A percentile compares a stretch with the other conserved stretches of the same genome.
Evolutionary conservation across 495 filamentous ascomycete species (phyloP).

Genomic region (Hypomontagnella monticulosa): DNA sequence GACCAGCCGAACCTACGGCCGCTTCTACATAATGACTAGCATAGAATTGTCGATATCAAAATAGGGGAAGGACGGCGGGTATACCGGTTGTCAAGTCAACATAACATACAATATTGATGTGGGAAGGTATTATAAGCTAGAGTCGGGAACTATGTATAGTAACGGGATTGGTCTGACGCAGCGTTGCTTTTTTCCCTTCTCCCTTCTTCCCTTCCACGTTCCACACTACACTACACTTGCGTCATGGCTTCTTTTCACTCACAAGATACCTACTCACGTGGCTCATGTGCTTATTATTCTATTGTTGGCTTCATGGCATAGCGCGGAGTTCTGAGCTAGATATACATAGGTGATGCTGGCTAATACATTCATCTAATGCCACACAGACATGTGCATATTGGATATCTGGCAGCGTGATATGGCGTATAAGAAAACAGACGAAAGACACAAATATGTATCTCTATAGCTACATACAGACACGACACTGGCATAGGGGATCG

Average conservation of each 20-base stretch:
- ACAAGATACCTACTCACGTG: slow-evolving; percentile 14
- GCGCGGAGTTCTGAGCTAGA: slow-evolving; percentile 38
- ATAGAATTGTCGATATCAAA: neutral
- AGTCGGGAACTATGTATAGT: slow-evolving; percentile 28
- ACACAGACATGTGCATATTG: too few relatives aligned
- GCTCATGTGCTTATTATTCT: neutral
- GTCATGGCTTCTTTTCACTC: neutral
- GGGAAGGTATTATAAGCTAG: slow-evolving; percentile 27
- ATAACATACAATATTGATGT: neutral
- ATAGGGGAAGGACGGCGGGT: neutral
- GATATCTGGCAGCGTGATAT: too few relatives aligned
- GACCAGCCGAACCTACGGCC: neutral
- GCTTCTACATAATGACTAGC: slow-evolving; percentile 7
- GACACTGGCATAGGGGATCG: too few relatives aligned
- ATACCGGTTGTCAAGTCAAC: slow-evolving; percentile 7
- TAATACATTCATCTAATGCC: too few relatives aligned
- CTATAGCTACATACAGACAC: too few relatives aligned
- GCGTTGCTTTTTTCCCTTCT: slow-evolving; percentile 8
- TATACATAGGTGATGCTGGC: neutral
- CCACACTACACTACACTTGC: too few relatives aligned
- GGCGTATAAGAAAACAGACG: too few relatives aligned
- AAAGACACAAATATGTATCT: too few relatives aligned
- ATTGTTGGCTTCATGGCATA: slow-evolving; percentile 23
- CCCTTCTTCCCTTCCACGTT: neutral
- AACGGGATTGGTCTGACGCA: slow-evolving; percentile 5